These are phyloP conservation scores for Yamadazyma membranifaciens DNA, from an alignment of 1,139 yeast genomes.

Conservation along the genomic window DNA sequence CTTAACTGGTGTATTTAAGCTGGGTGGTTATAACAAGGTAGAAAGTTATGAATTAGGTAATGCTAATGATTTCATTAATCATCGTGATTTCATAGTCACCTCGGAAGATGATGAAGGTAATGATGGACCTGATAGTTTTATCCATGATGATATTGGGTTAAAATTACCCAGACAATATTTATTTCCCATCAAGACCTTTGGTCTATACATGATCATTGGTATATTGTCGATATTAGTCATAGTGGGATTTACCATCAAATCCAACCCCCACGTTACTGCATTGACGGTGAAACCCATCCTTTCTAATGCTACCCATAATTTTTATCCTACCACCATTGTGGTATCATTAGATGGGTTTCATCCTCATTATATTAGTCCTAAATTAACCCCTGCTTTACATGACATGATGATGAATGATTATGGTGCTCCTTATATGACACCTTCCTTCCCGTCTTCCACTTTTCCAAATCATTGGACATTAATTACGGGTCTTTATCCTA, in stretches of 20 bases:
- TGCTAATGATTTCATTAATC: slow-evolving; percentile 5
- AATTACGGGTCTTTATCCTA: slow-evolving; percentile 81
- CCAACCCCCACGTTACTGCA: background rate
- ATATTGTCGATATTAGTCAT: background rate
- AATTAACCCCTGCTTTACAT: slow-evolving; percentile 70
- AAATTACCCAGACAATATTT: background rate
- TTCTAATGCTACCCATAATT: slow-evolving; percentile 69
- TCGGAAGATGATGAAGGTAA: slow-evolving; percentile 1
- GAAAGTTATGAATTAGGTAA: slow-evolving; percentile 14
- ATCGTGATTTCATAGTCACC: no score
- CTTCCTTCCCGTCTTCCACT: slow-evolving; percentile 86
- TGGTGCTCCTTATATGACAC: slow-evolving; percentile 81
- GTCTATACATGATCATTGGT: background rate
- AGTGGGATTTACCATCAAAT: background rate
- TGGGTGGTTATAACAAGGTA: slow-evolving; percentile 7
- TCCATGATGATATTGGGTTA: background rate
- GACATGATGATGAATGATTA: slow-evolving; percentile 50
- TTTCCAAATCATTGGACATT: slow-evolving; percentile 93
- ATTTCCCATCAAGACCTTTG: no score
- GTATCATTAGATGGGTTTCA: slow-evolving; percentile 87
- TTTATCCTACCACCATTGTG: slow-evolving; percentile 73
- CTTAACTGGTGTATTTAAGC: background rate
- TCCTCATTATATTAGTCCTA: slow-evolving; percentile 76
- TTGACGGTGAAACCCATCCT: slow-evolving; percentile 16
- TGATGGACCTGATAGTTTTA: background rate